Base-by-base conservation (phyloP, 768 basidiomycete genomes). In the Pisolithus sp. region DNA sequence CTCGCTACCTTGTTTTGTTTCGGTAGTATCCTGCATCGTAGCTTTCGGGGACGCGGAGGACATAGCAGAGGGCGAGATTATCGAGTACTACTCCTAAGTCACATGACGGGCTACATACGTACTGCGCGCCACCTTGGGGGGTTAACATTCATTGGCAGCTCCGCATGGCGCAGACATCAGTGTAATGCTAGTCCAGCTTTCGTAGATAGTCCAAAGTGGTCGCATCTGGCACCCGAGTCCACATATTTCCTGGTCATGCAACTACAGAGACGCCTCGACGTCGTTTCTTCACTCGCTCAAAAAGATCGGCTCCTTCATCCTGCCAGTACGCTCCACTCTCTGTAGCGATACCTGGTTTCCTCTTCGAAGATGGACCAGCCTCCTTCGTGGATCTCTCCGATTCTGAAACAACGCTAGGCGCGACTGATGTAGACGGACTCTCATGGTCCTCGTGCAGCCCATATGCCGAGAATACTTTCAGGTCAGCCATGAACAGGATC, bases 401-500 rank as follows among this genome's bases (percentile, higher is more conserved):
- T 40, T 21, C 54, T 52, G n/a, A 42, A 20, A 20, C 12, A 18
- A 4, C 18, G 9, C 8, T 30, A 45, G 26, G 28, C 24, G 13
- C 24, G 7, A 51, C 38, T 18, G 68, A 58, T 3, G 62, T 59
- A 7, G 68, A 55, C 46, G 77, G 6, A 23, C 6, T 31, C 17
- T 31, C 28, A 20, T 36, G 24, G n/a, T 15, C 44, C 24, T 18
- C 34, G 21, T 21, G 20, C 9, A 53, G 60, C n/a, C 82, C 83
- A 53, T 83, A 79, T 10, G 76, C 64, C 1, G 85, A 75, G 55
- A 87, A 89, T 0, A 78, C 71, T 57, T 83, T 86, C 28, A 89
- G 67, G 57, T 89, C 87, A 7, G 87, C 78, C 1, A 87, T 86
- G 54, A 89, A 89, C 30, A 89, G 68, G 7, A 89, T 81, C 86